phyloP scores from a whole-genome alignment of 768 basidiomycete species.

The Gloeophyllum trabeum region DNA sequence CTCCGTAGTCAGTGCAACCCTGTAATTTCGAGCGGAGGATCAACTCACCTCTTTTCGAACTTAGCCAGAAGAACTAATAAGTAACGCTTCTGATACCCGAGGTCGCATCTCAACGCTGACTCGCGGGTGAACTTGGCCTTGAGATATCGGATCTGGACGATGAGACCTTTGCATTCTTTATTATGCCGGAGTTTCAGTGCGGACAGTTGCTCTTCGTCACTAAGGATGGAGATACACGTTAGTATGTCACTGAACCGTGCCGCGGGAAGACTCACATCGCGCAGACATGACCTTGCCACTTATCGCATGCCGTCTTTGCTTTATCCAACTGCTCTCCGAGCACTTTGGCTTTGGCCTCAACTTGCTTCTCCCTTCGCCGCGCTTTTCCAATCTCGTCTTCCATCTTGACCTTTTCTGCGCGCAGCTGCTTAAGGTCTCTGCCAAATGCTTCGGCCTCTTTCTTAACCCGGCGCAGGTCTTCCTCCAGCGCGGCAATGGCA shows the following conservation, averaged over 20 bases:
- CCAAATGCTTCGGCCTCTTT: slow-evolving; percentile 72
- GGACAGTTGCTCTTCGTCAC: slow-evolving; percentile 43
- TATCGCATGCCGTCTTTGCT: slow-evolving; percentile 32
- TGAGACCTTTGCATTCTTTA: slow-evolving; percentile 81
- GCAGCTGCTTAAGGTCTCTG: slow-evolving; percentile 58
- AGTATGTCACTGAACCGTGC: no score
- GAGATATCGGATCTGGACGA: slow-evolving; percentile 85
- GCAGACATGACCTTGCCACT: slow-evolving; percentile 47
- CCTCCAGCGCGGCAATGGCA: slow-evolving; percentile 58
- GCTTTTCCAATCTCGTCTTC: slow-evolving; percentile 30
- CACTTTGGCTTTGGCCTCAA: slow-evolving; percentile 51
- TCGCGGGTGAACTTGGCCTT: slow-evolving; percentile 90
- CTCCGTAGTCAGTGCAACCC: no score
- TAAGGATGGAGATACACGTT: slow-evolving; percentile 16
- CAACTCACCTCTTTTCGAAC: slow-evolving; percentile 57
- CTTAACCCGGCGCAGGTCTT: slow-evolving; percentile 65
- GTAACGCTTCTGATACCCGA: slow-evolving; percentile 85
- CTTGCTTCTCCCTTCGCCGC: slow-evolving; percentile 60
- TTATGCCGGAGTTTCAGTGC: slow-evolving; percentile 59
- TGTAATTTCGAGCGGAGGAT: neutral
- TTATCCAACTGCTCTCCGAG: slow-evolving; percentile 56
- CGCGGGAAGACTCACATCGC: slow-evolving; percentile 31
- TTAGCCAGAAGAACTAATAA: slow-evolving; percentile 61
- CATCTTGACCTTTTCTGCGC: slow-evolving; percentile 54
- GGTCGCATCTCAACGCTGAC: slow-evolving; percentile 59